These are phyloP conservation scores for Trifolium dubium DNA, from an alignment of 306 rosid species.

Conservation along the genomic window DNA sequence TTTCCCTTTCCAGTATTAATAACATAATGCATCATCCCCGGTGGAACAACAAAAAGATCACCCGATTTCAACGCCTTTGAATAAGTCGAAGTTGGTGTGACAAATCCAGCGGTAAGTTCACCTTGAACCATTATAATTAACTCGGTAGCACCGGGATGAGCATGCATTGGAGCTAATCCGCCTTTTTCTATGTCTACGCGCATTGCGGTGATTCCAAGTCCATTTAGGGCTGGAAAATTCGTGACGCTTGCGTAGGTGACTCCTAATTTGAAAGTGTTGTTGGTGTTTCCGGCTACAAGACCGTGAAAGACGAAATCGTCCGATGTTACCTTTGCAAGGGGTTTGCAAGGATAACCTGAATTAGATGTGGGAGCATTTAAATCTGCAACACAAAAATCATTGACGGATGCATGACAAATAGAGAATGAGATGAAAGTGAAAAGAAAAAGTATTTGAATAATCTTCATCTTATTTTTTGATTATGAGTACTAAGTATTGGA, in stretches of 20 bases:
- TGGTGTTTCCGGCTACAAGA: background rate
- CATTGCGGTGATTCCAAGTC: background rate
- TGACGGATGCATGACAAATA: background rate
- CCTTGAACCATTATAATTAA: background rate
- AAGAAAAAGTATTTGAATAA: background rate
- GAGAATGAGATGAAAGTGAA: background rate
- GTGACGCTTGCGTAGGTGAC: background rate
- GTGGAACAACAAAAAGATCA: background rate
- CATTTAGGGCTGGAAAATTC: background rate
- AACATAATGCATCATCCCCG: slow-evolving; percentile 61
- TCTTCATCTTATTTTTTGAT: background rate
- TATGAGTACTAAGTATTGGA: too few species aligned
- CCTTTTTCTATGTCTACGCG: background rate
- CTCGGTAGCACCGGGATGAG: background rate
- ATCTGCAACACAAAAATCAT: background rate
- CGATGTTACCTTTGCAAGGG: background rate
- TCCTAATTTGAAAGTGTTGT: background rate
- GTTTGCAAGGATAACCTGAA: background rate
- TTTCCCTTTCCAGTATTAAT: slow-evolving; percentile 50
- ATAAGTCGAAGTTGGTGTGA: background rate
- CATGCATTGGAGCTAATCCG: background rate
- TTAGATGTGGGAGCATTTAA: background rate
- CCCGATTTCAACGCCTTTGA: background rate
- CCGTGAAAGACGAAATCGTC: background rate
- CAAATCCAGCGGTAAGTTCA: background rate